Base-by-base conservation (phyloP, 495 filamentous ascomycete genomes). In the Penicillium tannophilum region DNA sequence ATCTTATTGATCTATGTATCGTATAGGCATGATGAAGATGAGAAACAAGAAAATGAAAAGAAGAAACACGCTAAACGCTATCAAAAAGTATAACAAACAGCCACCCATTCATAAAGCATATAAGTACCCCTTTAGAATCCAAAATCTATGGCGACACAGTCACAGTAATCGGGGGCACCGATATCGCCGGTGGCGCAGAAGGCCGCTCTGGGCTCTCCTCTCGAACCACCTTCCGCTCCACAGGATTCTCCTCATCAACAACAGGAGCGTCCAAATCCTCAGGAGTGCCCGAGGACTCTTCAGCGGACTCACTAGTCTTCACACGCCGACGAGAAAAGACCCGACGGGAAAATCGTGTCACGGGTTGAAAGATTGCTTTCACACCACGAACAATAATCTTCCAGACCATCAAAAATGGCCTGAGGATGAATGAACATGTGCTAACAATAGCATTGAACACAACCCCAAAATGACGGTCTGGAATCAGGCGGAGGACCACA, bases 401-500 rank as follows among this genome's bases (percentile, higher is more conserved):
- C 52, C 54, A 56, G 2, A 33, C 67, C 30, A 66, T 69, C 11
- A 46, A 24, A 11, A 79, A 16, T 3, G 76, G 76, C n/a, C 56
- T 61, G 52, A 73, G 17, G 39, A 76, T 33, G 45, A 75, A 60
- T 4, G 30, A 39, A 35, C 72, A 60, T 31, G 49, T 52, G 19
- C 51, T 28, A 19, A 73, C 63, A 12, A 72, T 62, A 16, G 62
- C 66, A 51, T 75, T 65, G 52, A 83, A 81, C 7, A 79, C 68
- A 31, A 69, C 36, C 1, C 71, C 79, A 19, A 85, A 79, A 33
- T 82, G 79, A 52, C 74, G 70, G 55, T 90, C 87, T 0, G 87
- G 87, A 31, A 88, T 81, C 11, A 85, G 78, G 52, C 91, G 87
- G 52, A 94, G 84, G 26, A 85, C 69, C 36, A 90, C 79, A 6